These are phyloP conservation scores for Lasiodiplodia hormozganensis DNA, from an alignment of 2,329 filamentous ascomycete genomes.

Conservation along the genomic window DNA sequence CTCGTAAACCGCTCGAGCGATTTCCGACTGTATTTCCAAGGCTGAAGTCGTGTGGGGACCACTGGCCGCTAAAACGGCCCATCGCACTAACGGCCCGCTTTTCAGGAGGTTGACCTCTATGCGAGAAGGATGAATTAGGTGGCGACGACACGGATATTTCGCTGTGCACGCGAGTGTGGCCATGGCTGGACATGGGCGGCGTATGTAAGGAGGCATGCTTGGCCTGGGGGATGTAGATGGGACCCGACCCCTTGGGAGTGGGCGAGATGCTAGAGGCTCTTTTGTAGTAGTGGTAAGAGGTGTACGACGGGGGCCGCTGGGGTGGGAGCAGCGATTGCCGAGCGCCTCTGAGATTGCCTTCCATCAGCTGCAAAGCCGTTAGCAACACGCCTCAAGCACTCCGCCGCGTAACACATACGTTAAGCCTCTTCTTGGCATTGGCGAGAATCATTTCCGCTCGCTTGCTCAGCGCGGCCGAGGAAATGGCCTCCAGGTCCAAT, in stretches of 20 bases:
- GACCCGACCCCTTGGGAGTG: slow-evolving; percentile 38
- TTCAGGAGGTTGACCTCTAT: slow-evolving; percentile 31
- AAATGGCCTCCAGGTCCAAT: slow-evolving; percentile 66
- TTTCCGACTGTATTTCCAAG: slow-evolving; percentile 16
- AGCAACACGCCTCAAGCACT: slow-evolving; percentile 32
- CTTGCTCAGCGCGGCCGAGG: slow-evolving; percentile 77
- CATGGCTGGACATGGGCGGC: slow-evolving; percentile 42
- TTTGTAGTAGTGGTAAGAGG: slow-evolving; percentile 51
- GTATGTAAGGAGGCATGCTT: slow-evolving; percentile 15
- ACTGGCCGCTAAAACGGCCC: slow-evolving; percentile 45
- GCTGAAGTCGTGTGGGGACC: slow-evolving; percentile 40
- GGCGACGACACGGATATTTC: slow-evolving; percentile 49
- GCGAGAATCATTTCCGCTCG: slow-evolving; percentile 89
- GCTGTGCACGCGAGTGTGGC: slow-evolving; percentile 50
- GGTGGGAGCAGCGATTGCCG: slow-evolving; percentile 69
- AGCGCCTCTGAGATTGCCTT: slow-evolving; percentile 84
- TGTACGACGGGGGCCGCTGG: slow-evolving; percentile 44
- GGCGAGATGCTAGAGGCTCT: slow-evolving; percentile 42
- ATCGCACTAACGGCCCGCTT: slow-evolving; percentile 50
- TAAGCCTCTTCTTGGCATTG: slow-evolving; percentile 88
- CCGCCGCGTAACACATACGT: slow-evolving; percentile 63
- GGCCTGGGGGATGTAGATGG: slow-evolving; percentile 24
- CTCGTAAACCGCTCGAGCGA: slow-evolving; percentile 37
- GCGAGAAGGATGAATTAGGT: slow-evolving; percentile 35
- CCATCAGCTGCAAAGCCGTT: slow-evolving; percentile 74